These are phyloP conservation scores for Thalassiosira exigua DNA, from an alignment of 352 stramenopile genomes.

Conservation along the genomic window DNA sequence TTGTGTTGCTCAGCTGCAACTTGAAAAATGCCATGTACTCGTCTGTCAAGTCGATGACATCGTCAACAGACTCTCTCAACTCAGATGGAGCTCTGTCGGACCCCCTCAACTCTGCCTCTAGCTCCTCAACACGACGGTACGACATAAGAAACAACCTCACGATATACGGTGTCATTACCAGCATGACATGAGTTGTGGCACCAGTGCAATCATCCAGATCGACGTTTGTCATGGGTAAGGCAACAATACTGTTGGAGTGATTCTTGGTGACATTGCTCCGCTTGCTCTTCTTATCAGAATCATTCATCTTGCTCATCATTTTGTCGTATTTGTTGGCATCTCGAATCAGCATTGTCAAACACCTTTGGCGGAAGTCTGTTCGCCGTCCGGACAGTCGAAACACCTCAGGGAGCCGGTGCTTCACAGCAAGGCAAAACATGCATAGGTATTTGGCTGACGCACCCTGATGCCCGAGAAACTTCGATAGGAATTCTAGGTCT, in stretches of 20 bases:
- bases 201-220: background rate
- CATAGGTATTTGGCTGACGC: constrained; percentile 1
- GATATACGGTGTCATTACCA: background rate
- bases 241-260: constrained; percentile 3
- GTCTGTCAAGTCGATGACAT: background rate
- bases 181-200: constrained; percentile 5
- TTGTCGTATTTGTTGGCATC: no score
- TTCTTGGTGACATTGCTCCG: background rate
- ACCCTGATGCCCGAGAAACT: constrained; percentile 18
- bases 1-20: constrained; percentile 1
- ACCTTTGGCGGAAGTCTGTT: no score
- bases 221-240: constrained; percentile 1
- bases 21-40: background rate
- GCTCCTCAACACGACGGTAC: background rate
- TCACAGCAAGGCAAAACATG: constrained; percentile 3
- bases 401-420: background rate
- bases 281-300: no score
- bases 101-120: background rate
- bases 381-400: no score
- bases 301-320: no score
- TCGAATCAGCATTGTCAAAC: no score
- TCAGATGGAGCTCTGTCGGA: background rate
- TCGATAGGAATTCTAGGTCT: constrained; percentile 16
- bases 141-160: background rate
- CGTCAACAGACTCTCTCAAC: constrained; percentile 2